A percentile compares a stretch with the other conserved stretches of the same genome.
Evolutionary conservation across 2,329 filamentous ascomycete genomes (phyloP).

Genomic region (Hirsutella minnesotensis): DNA sequence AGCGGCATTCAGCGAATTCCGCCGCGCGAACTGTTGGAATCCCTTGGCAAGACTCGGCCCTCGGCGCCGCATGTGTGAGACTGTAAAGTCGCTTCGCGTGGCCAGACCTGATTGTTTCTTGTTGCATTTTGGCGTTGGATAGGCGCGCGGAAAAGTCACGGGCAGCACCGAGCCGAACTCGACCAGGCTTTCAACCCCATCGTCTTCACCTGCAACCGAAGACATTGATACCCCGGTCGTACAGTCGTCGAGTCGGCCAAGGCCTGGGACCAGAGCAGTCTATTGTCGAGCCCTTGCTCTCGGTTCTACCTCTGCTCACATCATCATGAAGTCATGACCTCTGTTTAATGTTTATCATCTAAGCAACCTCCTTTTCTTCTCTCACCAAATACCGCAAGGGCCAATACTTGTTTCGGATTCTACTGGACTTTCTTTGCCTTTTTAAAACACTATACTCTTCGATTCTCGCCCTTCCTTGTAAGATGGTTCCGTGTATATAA

Average conservation of each 20-base stretch:
- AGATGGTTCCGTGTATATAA: conserved; percentile 18
- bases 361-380: conserved; percentile 1
- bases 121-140: conserved; percentile 23
- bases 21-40: conserved; percentile 47
- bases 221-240: not conserved
- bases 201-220: not conserved
- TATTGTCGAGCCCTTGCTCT: conserved; percentile 1
- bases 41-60: conserved; percentile 33
- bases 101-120: conserved; percentile 9
- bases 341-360: conserved; percentile 19
- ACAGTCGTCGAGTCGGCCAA: not conserved
- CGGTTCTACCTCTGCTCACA: conserved; percentile 9
- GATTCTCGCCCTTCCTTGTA: conserved; percentile 4
- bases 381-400: conserved; percentile 1
- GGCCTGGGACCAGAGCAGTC: conserved; percentile 4
- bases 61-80: conserved; percentile 37
- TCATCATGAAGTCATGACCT: conserved; percentile 22
- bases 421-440: not conserved
- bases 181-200: not conserved
- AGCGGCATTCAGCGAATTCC: conserved; percentile 48
- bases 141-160: conserved; percentile 13
- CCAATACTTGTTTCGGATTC: conserved; percentile 4
- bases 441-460: not conserved
- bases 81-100: conserved; percentile 1
- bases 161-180: not conserved